Evolutionary conservation across 495 filamentous ascomycete genomes (phyloP).

Genomic region (Jackrogersella minutella): DNA sequence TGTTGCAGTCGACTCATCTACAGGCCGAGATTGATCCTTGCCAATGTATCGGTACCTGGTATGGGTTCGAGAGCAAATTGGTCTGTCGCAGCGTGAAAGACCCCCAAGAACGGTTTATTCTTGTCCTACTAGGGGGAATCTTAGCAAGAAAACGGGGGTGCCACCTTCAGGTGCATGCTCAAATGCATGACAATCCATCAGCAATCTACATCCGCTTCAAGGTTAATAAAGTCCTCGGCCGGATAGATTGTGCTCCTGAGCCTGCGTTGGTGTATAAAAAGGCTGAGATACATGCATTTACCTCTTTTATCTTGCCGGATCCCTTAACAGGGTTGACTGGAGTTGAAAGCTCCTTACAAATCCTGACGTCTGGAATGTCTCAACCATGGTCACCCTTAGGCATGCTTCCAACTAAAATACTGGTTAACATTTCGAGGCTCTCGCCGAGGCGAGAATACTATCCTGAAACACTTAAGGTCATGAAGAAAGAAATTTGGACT

Average conservation of each 20-base stretch:
- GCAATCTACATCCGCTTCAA: constrained; percentile 50
- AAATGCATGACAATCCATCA: not conserved
- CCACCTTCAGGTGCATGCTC: constrained; percentile 41
- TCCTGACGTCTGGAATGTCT: constrained; percentile 59
- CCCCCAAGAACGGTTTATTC: constrained; percentile 43
- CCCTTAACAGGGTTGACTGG: constrained; percentile 64
- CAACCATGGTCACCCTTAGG: constrained; percentile 51
- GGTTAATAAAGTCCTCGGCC: constrained; percentile 58
- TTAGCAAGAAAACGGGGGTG: constrained; percentile 14
- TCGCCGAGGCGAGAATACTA: constrained; percentile 65
- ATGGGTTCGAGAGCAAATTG: constrained; percentile 56
- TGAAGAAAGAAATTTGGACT: constrained; percentile 61
- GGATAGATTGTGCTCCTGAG: constrained; percentile 56
- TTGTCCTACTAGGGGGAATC: constrained; percentile 45
- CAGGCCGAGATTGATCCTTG: constrained; percentile 57
- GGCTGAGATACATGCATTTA: constrained; percentile 65
- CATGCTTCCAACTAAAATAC: not conserved
- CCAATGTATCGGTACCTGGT: constrained; percentile 57
- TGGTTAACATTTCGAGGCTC: constrained; percentile 52
- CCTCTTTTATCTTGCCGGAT: constrained; percentile 65
- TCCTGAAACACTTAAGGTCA: constrained; percentile 56
- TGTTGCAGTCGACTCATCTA: constrained; percentile 54
- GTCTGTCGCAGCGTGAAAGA: constrained; percentile 51
- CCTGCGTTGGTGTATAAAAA: constrained; percentile 58
- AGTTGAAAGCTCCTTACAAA: constrained; percentile 62